Conservation (phyloP, 805 yeast genomes). For the Brettanomyces sp. region DNA sequence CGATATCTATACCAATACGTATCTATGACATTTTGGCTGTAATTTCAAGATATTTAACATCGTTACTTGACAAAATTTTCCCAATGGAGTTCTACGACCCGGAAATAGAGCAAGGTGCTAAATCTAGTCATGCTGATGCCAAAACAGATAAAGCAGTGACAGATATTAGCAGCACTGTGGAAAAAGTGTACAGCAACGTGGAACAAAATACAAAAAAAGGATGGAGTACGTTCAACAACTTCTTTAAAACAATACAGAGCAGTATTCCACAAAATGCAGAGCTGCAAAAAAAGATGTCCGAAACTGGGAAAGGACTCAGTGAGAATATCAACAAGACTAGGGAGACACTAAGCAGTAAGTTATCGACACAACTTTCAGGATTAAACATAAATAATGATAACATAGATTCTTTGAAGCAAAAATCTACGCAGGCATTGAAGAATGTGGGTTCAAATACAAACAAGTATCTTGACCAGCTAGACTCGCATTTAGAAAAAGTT, state of each 20-base stretch:
- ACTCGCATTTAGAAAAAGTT: constrained; percentile 60
- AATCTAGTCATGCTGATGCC: constrained; percentile 23
- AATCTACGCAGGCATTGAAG: constrained; percentile 16
- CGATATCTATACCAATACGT: background rate
- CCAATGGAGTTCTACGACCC: constrained; percentile 24
- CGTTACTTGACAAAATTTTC: too few relatives aligned
- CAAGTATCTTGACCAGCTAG: constrained; percentile 59
- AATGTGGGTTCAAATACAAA: constrained; percentile 39
- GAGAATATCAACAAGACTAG: constrained; percentile 10
- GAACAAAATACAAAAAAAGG: constrained; percentile 32
- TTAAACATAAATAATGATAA: background rate
- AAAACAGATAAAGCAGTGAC: constrained; percentile 50
- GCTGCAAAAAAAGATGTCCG: constrained; percentile 2
- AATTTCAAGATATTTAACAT: too few relatives aligned
- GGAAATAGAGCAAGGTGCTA: constrained; percentile 15
- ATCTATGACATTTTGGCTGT: too few relatives aligned
- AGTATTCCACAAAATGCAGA: constrained; percentile 20
- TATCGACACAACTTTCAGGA: constrained; percentile 1
- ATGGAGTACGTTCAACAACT: constrained; percentile 26
- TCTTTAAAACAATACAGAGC: constrained; percentile 24
- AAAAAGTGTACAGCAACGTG: constrained; percentile 31
- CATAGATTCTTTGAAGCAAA: constrained; percentile 3
- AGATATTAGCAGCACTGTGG: constrained; percentile 37
- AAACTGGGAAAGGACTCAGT: constrained; percentile 4
- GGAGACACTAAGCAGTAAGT: constrained; percentile 8